Evolutionary conservation across 345 rosid genomes (phyloP), one percentile per base, ranked within the genome.

Genomic region (Heritiera littoralis): DNA sequence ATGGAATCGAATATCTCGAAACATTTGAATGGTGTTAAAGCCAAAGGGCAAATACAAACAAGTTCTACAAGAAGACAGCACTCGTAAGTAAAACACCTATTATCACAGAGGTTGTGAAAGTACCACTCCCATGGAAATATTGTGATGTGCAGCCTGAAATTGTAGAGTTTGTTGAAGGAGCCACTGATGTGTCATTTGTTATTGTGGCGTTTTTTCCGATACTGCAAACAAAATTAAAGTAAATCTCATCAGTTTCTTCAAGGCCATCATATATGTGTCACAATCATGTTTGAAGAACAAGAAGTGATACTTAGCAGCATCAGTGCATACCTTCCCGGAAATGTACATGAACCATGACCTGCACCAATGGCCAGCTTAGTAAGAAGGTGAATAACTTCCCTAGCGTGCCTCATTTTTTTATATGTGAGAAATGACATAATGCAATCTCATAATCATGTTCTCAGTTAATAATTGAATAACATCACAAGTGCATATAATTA

Each of bases 141-240:
- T 63, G 78, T 20, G 86, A 59, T 66, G 79, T 45, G 80, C 88
- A 83, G 54, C 90, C 92, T 5, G 97, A 91, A 66, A 78, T 85
- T 9, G 97, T 84, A 3, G 97, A 85, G 81, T 94, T 91, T n/a
- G 97, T 83, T 0, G 98, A 95, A 40, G 99, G 97, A 9, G 94
- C 98, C 55, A 89, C 80, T 4, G 91, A 84, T 28, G 92, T 89
- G 74, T 83, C 81, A 49, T 94, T 94, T 55, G 85, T 85, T 18
- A 84, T 72, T 70, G 97, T 92, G 81, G 86, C 85, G 71, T 92
- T 94, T 88, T 91, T 86, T 77, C 94, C 90, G 20, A 78, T 79
- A 79, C 99, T 94, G 77, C 87, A 89, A 1, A 54, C 6, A 20
- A 77, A 83, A 64, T 46, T 54, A 72, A 77, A 65, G 73, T 3